phyloP scores from a whole-genome alignment of 495 filamentous ascomycete genomes.

The Aspergillus sparsus region DNA sequence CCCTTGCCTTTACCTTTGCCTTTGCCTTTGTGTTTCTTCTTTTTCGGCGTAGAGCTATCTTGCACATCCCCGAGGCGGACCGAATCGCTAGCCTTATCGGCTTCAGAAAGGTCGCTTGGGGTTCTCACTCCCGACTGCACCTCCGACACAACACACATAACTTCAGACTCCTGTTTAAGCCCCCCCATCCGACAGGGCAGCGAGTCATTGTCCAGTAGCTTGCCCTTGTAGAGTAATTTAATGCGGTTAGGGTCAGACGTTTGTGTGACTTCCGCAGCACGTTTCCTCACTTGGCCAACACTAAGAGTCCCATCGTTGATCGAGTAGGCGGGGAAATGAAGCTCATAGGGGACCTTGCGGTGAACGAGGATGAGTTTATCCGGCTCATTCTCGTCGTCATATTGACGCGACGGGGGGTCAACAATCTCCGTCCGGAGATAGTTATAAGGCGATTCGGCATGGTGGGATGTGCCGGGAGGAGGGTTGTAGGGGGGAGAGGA shows the following conservation, averaged over 20 bases:
- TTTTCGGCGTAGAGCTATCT: constrained; percentile 25
- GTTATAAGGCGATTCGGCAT: constrained; percentile 75
- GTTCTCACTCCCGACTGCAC: constrained; percentile 50
- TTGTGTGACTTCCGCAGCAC: constrained; percentile 63
- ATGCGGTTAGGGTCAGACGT: constrained; percentile 61
- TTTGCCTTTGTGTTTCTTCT: constrained; percentile 31
- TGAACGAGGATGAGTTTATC: constrained; percentile 78
- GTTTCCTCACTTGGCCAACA: constrained; percentile 65
- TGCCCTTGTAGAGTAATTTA: constrained; percentile 82
- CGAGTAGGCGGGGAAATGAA: constrained; percentile 77
- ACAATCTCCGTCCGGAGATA: constrained; percentile 75
- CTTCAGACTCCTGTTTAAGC: constrained; percentile 76
- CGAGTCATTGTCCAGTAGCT: constrained; percentile 65
- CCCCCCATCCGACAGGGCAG: constrained; percentile 70
- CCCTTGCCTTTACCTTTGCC: constrained; percentile 40
- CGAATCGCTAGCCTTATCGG: constrained; percentile 33
- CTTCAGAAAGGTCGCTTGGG: constrained; percentile 49
- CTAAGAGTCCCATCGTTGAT: constrained; percentile 76
- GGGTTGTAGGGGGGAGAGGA: constrained; percentile 53
- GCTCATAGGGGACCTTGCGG: constrained; percentile 67
- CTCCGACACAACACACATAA: constrained; percentile 63
- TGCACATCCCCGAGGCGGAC: constrained; percentile 20
- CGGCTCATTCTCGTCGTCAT: constrained; percentile 56
- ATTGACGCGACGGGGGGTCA: constrained; percentile 29
- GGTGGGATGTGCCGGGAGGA: constrained; percentile 47